Evolutionary conservation across 2,329 filamentous ascomycete species (phyloP), one percentile per base, ranked within the genome.

Genomic region (Meredithiella fracta): DNA sequence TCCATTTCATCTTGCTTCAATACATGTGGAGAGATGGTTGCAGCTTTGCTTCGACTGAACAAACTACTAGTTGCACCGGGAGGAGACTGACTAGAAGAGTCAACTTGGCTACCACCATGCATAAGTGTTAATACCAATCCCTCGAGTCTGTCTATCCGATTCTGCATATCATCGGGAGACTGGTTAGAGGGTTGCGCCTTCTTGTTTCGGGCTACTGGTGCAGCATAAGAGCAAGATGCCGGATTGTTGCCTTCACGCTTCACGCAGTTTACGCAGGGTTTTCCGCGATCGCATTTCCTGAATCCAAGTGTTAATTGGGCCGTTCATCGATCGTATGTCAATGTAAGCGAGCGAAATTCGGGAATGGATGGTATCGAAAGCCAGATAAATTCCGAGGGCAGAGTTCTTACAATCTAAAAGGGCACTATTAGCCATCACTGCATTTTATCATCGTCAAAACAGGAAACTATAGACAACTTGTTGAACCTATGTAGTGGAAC

Each of bases 91-190:
- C 67, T 63, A 9, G 70, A 64, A 7, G 69, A 61, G 51, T 78
- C 74, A 55, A 75, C 64, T 54, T 71, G 73, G 60, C 77, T 71
- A 57, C 87, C 87, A 67, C 86, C 90, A 65, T 91, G 91, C 91
- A 97, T 96, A 65, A 97, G 70, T 26, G 88, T 94, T 61, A 97
- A 71, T 59, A 97, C 91, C 67, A 97, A 73, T 63, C 86, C 85
- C 75, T 97, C 91, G 62, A 97, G 76, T 63, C 91, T 81, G 72
- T 97, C 90, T 71, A 97, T 97, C 67, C 92, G 85, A 66, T 94
- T 94, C 72, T 97, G 91, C 91, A 97, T 96, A 69, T 96, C 91
- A 75, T 95, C 90, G 52, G 91, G 88, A 62, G 69, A 75, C 70
- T 63, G 75, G 69, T 59, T 67, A 76, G 74, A 70, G 79, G 70